phyloP scores from a whole-genome alignment of 306 rosid genomes.

The Prosopis cineraria region DNA sequence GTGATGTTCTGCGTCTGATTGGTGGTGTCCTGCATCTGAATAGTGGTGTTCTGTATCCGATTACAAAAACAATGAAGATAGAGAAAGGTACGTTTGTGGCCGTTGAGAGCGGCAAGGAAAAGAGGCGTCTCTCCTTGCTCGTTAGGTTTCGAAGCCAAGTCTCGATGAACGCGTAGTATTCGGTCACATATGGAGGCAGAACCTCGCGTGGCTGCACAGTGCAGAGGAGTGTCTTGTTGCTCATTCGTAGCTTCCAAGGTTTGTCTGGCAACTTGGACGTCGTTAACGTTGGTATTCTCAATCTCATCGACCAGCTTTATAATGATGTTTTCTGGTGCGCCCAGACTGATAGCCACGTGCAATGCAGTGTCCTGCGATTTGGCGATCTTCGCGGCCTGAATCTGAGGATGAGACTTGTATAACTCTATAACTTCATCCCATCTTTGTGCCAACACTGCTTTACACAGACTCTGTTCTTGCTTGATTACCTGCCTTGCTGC shows the following conservation, averaged over 20 bases:
- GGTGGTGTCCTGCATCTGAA: no score
- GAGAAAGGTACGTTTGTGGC: constrained; percentile 31
- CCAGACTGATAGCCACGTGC: no score
- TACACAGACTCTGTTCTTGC: no score
- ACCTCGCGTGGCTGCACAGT: constrained; percentile 22
- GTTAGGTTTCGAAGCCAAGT: constrained; percentile 29
- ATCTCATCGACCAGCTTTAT: no score
- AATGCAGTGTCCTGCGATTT: no score
- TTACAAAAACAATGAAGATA: constrained; percentile 20
- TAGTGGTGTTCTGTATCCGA: not conserved
- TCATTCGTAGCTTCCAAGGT: constrained; percentile 14
- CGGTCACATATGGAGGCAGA: constrained; percentile 20
- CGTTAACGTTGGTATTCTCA: not conserved
- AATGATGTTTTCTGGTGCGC: no score
- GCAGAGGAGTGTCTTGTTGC: constrained; percentile 39
- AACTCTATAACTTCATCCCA: no score
- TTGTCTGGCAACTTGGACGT: not conserved
- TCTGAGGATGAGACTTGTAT: no score
- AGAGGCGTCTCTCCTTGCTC: constrained; percentile 24
- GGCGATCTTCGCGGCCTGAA: no score
- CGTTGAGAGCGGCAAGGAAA: not conserved
- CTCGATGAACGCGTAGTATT: not conserved
- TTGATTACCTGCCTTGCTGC: no score
- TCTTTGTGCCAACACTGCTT: no score
- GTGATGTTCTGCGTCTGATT: no score